Evolutionary conservation across 176 grass and related monocot genomes (phyloP).

Genomic region (Avena insularis): DNA sequence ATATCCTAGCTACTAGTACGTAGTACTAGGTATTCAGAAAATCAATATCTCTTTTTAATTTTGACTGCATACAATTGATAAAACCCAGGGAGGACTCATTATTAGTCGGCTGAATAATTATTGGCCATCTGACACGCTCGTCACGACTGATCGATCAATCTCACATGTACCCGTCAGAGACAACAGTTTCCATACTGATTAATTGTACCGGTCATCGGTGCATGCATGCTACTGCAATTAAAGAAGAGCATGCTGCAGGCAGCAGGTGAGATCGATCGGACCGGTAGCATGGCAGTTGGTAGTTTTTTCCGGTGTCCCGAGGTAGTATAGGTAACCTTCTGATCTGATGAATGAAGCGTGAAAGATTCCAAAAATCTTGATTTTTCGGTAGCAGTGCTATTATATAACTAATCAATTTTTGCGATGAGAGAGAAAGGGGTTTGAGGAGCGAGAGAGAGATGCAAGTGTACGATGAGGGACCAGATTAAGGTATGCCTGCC

Average conservation of each 20-base stretch:
- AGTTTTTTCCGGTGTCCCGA: slow-evolving; percentile 42
- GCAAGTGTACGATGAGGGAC: not conserved
- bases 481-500: not conserved
- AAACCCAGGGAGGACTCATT: not conserved
- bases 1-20: too few relatives aligned
- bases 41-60: not conserved
- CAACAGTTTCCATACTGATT: slow-evolving; percentile 27
- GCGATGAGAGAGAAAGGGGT: not conserved
- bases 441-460: too few relatives aligned
- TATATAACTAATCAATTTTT: slow-evolving; percentile 19
- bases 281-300: slow-evolving; percentile 31
- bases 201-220: not conserved
- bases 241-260: not conserved
- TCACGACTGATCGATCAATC: not conserved
- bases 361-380: slow-evolving; percentile 53
- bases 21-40: not conserved
- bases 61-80: too few relatives aligned
- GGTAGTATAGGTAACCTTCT: too few relatives aligned
- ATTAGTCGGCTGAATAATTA: not conserved
- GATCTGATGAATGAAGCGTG: not conserved
- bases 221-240: not conserved
- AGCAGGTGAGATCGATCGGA: slow-evolving; percentile 16
- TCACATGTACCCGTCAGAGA: slow-evolving; percentile 32
- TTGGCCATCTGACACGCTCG: not conserved
- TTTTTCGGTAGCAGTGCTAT: slow-evolving; percentile 28